phyloP scores from a whole-genome alignment of 2,329 filamentous ascomycete genomes.

The Sporothrix mexicana region DNA sequence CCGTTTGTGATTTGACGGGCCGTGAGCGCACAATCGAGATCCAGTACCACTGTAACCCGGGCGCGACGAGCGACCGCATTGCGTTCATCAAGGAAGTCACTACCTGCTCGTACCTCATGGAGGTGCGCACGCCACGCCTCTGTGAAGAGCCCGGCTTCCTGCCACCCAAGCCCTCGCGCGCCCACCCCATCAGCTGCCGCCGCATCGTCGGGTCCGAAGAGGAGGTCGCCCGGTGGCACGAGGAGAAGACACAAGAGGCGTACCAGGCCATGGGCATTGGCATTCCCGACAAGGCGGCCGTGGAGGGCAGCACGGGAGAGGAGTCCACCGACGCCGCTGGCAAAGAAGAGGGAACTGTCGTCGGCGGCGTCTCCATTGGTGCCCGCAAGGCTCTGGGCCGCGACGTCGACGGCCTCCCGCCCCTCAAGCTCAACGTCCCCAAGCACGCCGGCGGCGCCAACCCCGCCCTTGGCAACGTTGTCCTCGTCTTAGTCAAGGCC shows the following conservation, averaged over 20 bases:
- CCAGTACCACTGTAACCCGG: constrained; percentile 78
- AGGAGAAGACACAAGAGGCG: constrained; percentile 48
- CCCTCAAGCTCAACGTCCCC: constrained; percentile 54
- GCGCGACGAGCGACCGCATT: constrained; percentile 74
- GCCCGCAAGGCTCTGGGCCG: constrained; percentile 56
- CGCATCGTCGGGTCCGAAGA: constrained; percentile 67
- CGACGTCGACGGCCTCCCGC: constrained; percentile 56
- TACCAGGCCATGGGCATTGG: constrained; percentile 34
- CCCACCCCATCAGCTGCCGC: constrained; percentile 77
- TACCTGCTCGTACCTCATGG: constrained; percentile 92
- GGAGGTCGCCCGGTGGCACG: constrained; percentile 50
- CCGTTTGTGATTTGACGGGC: constrained; percentile 83
- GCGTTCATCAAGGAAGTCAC: constrained; percentile 92
- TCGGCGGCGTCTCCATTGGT: constrained; percentile 62
- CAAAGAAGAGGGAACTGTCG: constrained; percentile 45
- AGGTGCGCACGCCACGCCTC: constrained; percentile 85
- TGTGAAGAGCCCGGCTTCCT: constrained; percentile 87
- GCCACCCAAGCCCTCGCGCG: constrained; percentile 76
- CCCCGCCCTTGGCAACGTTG: constrained; percentile 40
- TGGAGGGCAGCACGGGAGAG: constrained; percentile 42
- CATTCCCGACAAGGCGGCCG: constrained; percentile 39
- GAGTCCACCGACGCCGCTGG: constrained; percentile 30
- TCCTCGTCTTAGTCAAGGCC: constrained; percentile 55
- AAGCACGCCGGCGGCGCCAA: constrained; percentile 47
- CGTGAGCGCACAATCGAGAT: constrained; percentile 83